These are phyloP conservation scores for Phytophthora citrophthora DNA, from an alignment of 352 stramenopile species.

Conservation along the genomic window DNA sequence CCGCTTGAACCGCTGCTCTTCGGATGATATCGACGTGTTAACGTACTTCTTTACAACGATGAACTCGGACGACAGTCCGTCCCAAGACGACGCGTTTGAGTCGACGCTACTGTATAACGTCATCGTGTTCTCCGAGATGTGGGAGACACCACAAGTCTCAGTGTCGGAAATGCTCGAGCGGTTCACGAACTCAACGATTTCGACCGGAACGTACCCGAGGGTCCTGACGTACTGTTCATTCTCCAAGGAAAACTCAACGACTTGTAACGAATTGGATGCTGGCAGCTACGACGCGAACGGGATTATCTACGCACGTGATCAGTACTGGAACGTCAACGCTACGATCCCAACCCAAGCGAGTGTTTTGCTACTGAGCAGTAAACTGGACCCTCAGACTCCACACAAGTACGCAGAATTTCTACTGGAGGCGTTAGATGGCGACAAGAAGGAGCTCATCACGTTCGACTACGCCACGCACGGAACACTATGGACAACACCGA, in stretches of 20 bases:
- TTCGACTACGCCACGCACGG: constrained; percentile 52
- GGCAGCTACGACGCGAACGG: constrained; percentile 16
- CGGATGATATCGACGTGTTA: constrained; percentile 32
- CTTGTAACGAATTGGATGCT: constrained; percentile 26
- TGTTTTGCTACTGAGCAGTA: constrained; percentile 56
- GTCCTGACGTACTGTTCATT: constrained; percentile 58
- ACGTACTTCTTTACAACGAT: constrained; percentile 30
- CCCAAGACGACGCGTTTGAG: constrained; percentile 28
- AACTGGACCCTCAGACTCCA: constrained; percentile 56
- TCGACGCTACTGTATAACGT: constrained; percentile 54
- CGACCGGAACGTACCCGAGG: constrained; percentile 18
- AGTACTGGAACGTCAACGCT: constrained; percentile 58
- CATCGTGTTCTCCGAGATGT: constrained; percentile 63
- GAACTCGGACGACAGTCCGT: not conserved
- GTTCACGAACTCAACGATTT: constrained; percentile 31
- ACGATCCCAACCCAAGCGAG: constrained; percentile 43
- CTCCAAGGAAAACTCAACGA: constrained; percentile 42
- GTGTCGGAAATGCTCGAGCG: constrained; percentile 7
- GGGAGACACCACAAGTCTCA: constrained; percentile 38
- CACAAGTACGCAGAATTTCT: constrained; percentile 58
- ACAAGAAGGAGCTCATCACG: constrained; percentile 51
- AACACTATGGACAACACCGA: constrained; percentile 38
- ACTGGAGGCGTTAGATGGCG: constrained; percentile 33
- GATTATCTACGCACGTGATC: constrained; percentile 50
- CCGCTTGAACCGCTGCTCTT: constrained; percentile 40